Conservation (phyloP, 768 basidiomycete genomes). For the Mycena belliarum region DNA sequence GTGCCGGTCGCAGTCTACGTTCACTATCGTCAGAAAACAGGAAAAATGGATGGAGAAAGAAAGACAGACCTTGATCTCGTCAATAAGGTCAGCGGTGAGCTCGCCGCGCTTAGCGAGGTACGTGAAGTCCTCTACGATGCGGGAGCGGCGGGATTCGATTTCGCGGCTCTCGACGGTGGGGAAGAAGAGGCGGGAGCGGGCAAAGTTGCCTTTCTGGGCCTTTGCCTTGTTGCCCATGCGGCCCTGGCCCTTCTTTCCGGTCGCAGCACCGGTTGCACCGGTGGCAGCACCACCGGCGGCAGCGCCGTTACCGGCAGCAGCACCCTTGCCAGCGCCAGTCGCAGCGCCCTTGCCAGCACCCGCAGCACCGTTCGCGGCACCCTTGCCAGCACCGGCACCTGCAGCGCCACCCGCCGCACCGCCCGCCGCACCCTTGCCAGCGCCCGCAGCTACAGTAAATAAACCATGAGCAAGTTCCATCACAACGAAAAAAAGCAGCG, state of each 20-base stretch:
- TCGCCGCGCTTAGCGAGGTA: conserved; percentile 21
- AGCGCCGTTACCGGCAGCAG: no score
- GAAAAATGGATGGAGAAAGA: background rate
- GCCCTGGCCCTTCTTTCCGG: background rate
- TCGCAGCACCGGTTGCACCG: background rate
- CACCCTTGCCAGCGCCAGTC: no score
- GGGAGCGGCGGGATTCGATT: conserved; percentile 11
- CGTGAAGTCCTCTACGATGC: conserved; percentile 9
- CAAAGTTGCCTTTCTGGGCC: background rate
- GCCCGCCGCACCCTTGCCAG: no score
- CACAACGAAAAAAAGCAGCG: background rate
- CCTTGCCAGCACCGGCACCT: no score
- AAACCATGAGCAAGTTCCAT: background rate
- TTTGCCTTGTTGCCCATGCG: background rate
- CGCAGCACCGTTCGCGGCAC: no score
- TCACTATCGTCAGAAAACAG: background rate
- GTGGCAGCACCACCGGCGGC: background rate
- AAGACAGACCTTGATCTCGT: conserved; percentile 22
- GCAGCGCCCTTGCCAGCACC: no score
- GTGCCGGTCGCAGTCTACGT: conserved; percentile 26
- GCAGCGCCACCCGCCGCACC: no score
- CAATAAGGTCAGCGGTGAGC: conserved; percentile 26
- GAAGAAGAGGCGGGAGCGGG: conserved; percentile 19
- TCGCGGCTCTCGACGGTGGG: conserved; percentile 17
- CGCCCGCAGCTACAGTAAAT: no score